phyloP scores from a whole-genome alignment of 2,329 filamentous ascomycete genomes.

The Ilyonectria sp. region DNA sequence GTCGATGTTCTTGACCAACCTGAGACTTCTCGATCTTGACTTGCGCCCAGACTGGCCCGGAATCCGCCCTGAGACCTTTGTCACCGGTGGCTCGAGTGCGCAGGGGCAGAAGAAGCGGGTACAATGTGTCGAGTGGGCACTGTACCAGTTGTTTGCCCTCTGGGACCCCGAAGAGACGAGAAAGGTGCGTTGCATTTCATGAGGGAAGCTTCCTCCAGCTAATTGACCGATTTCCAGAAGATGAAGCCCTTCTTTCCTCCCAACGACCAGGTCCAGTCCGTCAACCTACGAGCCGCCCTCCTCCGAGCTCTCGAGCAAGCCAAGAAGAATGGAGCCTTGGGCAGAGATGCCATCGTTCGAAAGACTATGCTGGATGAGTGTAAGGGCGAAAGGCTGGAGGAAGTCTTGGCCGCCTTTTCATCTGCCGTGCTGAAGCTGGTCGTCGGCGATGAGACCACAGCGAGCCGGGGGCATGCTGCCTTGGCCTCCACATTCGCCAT shows the following conservation, averaged over 20 bases:
- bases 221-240: slow-evolving; percentile 71
- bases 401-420: slow-evolving; percentile 88
- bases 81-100: slow-evolving; percentile 70
- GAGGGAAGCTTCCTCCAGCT: background rate
- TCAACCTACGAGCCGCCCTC: slow-evolving; percentile 89
- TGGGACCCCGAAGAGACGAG: slow-evolving; percentile 85
- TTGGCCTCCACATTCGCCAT: slow-evolving; percentile 70
- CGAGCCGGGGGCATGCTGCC: slow-evolving; percentile 59
- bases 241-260: slow-evolving; percentile 92
- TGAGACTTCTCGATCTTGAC: slow-evolving; percentile 87
- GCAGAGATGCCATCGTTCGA: slow-evolving; percentile 83
- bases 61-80: slow-evolving; percentile 80
- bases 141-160: slow-evolving; percentile 88
- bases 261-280: slow-evolving; percentile 88
- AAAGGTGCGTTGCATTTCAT: slow-evolving; percentile 67
- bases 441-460: slow-evolving; percentile 61
- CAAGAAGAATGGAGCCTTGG: slow-evolving; percentile 89
- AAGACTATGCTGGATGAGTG: slow-evolving; percentile 99
- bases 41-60: slow-evolving; percentile 83
- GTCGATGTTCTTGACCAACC: slow-evolving; percentile 80
- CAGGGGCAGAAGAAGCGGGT: slow-evolving; percentile 88
- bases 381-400: slow-evolving; percentile 90
- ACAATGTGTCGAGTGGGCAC: slow-evolving; percentile 87
- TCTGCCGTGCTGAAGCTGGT: slow-evolving; percentile 84
- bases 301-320: slow-evolving; percentile 85